These are phyloP conservation scores for Starmerella stellata DNA, from an alignment of 805 yeast genomes.

Conservation along the genomic window DNA sequence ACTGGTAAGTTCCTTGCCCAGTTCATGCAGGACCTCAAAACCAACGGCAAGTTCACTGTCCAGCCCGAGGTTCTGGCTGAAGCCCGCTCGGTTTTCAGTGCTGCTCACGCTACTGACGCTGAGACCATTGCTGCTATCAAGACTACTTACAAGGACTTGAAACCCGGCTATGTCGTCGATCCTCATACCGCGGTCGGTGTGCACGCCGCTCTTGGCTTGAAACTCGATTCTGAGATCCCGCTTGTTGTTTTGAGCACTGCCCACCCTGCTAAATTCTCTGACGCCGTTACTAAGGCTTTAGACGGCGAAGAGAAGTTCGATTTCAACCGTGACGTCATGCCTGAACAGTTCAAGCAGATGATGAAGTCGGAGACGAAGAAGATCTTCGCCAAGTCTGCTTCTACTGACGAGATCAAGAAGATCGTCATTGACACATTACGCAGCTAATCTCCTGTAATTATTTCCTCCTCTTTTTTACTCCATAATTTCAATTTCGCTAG, in stretches of 20 bases:
- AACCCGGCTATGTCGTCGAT: slow-evolving; percentile 63
- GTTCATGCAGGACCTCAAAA: slow-evolving; percentile 68
- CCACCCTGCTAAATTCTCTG: slow-evolving; percentile 96
- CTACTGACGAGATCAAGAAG: slow-evolving; percentile 37
- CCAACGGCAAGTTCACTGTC: slow-evolving; percentile 58
- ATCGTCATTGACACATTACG: slow-evolving; percentile 54
- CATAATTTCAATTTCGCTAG: too few relatives aligned
- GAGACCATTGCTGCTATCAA: slow-evolving; percentile 70
- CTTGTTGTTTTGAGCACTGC: slow-evolving; percentile 83
- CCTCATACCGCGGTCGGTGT: slow-evolving; percentile 97
- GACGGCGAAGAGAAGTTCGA: slow-evolving; percentile 49
- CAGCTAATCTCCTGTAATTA: too few relatives aligned
- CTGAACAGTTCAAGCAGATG: slow-evolving; percentile 65
- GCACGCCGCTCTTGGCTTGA: slow-evolving; percentile 42
- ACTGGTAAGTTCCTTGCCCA: slow-evolving; percentile 56
- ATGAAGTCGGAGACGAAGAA: slow-evolving; percentile 58
- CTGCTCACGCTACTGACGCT: slow-evolving; percentile 61
- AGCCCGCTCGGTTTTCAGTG: slow-evolving; percentile 53
- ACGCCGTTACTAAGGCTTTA: slow-evolving; percentile 77
- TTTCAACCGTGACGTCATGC: slow-evolving; percentile 75
- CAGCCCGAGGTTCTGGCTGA: slow-evolving; percentile 43
- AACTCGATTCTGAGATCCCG: slow-evolving; percentile 23
- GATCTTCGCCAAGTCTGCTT: slow-evolving; percentile 27
- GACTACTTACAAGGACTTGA: slow-evolving; percentile 38
- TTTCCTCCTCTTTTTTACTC: too few relatives aligned